Evolutionary conservation across 2,329 filamentous ascomycete genomes (phyloP).

Genomic region (Balansia obtecta): DNA sequence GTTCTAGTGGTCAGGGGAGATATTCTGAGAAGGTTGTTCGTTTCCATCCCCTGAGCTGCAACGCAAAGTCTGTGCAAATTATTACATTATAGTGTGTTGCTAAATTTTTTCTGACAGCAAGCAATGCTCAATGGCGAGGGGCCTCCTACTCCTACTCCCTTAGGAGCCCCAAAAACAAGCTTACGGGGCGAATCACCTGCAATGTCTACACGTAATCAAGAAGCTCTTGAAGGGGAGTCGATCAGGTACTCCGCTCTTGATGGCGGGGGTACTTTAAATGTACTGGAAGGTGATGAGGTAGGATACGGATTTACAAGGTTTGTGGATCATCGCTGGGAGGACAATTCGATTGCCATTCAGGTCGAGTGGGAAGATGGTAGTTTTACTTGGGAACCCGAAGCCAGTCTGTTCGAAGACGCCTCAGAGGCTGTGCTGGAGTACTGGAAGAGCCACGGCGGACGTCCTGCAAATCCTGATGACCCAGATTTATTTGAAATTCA

Average conservation of each 20-base stretch:
- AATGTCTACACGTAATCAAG: background rate
- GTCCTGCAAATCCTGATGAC: conserved; percentile 19
- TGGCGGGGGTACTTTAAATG: background rate
- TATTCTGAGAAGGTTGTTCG: conserved; percentile 1
- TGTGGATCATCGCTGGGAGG: conserved; percentile 17
- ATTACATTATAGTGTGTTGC: background rate
- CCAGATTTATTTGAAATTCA: conserved; percentile 20
- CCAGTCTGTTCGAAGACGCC: conserved; percentile 20
- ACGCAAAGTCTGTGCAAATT: background rate
- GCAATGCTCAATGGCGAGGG: background rate
- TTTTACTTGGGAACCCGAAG: conserved; percentile 23
- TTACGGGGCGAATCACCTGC: background rate
- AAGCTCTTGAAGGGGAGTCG: background rate
- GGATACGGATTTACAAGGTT: conserved; percentile 14
- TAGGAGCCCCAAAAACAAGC: background rate
- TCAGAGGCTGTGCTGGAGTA: conserved; percentile 19
- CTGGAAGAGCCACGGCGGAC: conserved; percentile 19
- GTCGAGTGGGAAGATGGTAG: conserved; percentile 20
- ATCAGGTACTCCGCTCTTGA: background rate
- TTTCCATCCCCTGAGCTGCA: background rate
- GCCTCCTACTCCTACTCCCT: background rate
- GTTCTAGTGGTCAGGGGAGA: background rate
- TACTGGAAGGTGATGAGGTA: background rate
- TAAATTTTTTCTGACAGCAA: background rate
- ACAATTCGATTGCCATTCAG: conserved; percentile 17